A percentile compares a stretch with the other conserved stretches of the same genome.
These are phyloP conservation scores for Conticribra guillardii DNA, from an alignment of 108 stramenopile genomes.

Conservation along the genomic window DNA sequence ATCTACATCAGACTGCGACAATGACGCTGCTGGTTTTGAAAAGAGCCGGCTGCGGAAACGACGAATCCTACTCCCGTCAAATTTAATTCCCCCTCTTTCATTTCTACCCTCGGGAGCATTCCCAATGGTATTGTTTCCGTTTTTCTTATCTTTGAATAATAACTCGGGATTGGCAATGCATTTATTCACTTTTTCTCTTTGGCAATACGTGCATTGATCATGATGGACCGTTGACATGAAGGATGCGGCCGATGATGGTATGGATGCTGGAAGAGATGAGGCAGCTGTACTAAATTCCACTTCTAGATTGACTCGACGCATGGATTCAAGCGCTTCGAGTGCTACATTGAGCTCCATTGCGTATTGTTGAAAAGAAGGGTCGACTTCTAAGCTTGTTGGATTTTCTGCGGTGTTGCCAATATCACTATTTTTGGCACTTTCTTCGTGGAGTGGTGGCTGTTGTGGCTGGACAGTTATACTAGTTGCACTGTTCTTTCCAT, in stretches of 20 bases:
- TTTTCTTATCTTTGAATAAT: background rate
- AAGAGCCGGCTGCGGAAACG: background rate
- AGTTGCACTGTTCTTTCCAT: too few species aligned
- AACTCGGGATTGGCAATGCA: conserved; percentile 15
- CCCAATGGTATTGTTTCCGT: conserved; percentile 5
- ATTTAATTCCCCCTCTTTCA: background rate
- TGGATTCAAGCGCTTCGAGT: conserved; percentile 61
- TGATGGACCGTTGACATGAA: conserved; percentile 12
- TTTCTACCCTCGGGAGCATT: background rate
- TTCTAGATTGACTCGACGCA: conserved; percentile 67
- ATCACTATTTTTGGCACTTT: too few species aligned
- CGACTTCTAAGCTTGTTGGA: background rate
- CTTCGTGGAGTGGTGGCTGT: background rate
- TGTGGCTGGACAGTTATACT: too few species aligned
- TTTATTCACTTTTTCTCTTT: conserved; percentile 26
- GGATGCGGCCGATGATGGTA: background rate
- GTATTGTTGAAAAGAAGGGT: conserved; percentile 13
- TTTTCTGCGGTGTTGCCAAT: background rate
- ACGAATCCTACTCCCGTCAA: conserved; percentile 8
- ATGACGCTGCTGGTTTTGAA: conserved; percentile 5
- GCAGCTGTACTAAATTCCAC: conserved; percentile 47
- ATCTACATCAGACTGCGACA: background rate
- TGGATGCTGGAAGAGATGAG: background rate
- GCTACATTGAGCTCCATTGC: conserved; percentile 65
- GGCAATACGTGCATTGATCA: conserved; percentile 42